Percentiles rank a stretch among this genome's conserved stretches.
phyloP scores from a whole-genome alignment of 2,329 filamentous ascomycete genomes.

The Emmonsiellopsis sp. region DNA sequence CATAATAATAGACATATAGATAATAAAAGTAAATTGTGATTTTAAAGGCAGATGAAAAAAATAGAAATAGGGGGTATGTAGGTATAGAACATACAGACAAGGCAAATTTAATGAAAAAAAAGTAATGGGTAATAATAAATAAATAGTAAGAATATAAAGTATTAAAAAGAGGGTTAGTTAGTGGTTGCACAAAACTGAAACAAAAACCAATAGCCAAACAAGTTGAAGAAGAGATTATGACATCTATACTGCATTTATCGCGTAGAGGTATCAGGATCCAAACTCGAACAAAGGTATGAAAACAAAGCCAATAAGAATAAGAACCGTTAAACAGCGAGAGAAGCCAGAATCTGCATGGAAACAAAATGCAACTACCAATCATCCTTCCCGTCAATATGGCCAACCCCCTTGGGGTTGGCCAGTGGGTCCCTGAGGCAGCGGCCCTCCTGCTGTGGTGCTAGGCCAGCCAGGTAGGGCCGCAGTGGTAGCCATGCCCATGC shows the following conservation, averaged over 20 bases:
- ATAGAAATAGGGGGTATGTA: not conserved
- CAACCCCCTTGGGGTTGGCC: constrained; percentile 22
- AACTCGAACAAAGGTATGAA: not conserved
- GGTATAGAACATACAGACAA: not conserved
- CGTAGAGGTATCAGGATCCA: constrained; percentile 1
- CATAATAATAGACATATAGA: not conserved
- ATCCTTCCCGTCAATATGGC: not conserved
- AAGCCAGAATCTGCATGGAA: not conserved
- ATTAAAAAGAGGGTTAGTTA: not conserved
- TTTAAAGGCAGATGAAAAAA: not conserved
- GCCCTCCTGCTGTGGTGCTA: constrained; percentile 19
- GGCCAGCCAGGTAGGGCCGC: constrained; percentile 29
- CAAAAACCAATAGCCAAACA: not conserved
- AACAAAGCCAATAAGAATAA: not conserved
- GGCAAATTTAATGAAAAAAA: not conserved
- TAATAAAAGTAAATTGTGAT: not conserved
- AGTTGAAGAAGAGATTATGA: not conserved
- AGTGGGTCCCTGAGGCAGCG: constrained; percentile 26
- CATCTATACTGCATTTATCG: constrained; percentile 1
- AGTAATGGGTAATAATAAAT: constrained; percentile 1
- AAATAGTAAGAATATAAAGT: not conserved
- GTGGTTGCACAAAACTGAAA: not conserved
- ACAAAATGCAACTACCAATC: not conserved
- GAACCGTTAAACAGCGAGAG: not conserved
- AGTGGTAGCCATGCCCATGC: constrained; percentile 24